Percentiles rank a stretch among this genome's conserved stretches.
Evolutionary conservation across 805 yeast species (phyloP).

Genomic region (Metschnikowia kofuensis): DNA sequence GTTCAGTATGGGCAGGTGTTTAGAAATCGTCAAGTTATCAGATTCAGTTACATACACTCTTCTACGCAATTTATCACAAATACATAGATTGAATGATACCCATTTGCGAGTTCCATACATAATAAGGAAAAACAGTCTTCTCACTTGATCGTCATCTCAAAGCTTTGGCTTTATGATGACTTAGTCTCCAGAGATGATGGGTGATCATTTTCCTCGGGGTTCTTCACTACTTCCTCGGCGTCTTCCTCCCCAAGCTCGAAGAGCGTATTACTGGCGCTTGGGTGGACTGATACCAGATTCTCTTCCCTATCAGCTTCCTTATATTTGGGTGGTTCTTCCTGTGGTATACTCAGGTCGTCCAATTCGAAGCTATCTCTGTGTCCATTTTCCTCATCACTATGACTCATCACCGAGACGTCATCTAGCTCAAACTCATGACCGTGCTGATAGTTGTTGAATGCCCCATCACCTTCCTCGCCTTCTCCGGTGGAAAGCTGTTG

Average conservation of each 20-base stretch:
- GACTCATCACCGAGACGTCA: constrained; percentile 53
- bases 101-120: too few relatives aligned
- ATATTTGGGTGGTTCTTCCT: constrained; percentile 32
- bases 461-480: constrained; percentile 31
- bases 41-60: background rate
- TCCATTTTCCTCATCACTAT: constrained; percentile 37
- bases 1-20: constrained; percentile 39
- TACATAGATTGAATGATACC: too few relatives aligned
- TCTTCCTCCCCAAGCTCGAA: constrained; percentile 43
- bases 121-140: too few relatives aligned
- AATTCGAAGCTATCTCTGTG: constrained; percentile 40
- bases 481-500: constrained; percentile 87
- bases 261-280: constrained; percentile 28
- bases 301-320: constrained; percentile 19
- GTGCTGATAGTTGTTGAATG: constrained; percentile 24
- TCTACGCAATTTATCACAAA: too few relatives aligned
- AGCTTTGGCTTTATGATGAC: too few relatives aligned
- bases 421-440: constrained; percentile 62
- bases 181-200: background rate
- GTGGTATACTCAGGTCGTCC: constrained; percentile 17
- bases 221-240: constrained; percentile 14
- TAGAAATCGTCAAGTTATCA: background rate
- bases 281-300: constrained; percentile 11
- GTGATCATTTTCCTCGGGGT: background rate
- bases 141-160: background rate